A percentile compares a stretch with the other conserved stretches of the same genome.
Conservation (phyloP, 441 rosid species). For the Erysimum cheiri region DNA sequence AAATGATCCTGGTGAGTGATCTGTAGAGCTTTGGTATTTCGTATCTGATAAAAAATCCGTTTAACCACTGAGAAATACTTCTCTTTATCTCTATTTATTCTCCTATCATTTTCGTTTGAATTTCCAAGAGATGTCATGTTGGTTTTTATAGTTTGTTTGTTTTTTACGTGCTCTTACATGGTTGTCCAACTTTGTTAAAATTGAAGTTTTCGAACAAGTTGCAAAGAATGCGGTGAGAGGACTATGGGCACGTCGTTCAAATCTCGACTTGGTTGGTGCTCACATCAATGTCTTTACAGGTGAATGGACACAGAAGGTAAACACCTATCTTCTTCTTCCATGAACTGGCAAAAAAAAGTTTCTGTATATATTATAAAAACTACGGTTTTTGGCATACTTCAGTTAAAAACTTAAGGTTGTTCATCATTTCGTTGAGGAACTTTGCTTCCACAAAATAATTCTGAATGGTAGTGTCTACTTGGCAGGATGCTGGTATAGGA, state of each 20-base stretch:
- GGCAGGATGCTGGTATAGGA: slow-evolving; percentile 99
- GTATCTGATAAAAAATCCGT: slow-evolving; percentile 9
- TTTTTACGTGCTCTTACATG: slow-evolving; percentile 23
- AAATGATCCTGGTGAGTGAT: slow-evolving; percentile 85
- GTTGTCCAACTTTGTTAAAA: slow-evolving; percentile 32
- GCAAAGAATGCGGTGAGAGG: slow-evolving; percentile 94
- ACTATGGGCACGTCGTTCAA: slow-evolving; percentile 98
- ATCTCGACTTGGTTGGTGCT: slow-evolving; percentile 91
- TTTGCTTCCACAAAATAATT: slow-evolving; percentile 12
- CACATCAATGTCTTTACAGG: slow-evolving; percentile 99
- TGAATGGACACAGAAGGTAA: slow-evolving; percentile 99
- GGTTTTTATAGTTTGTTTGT: slow-evolving; percentile 10
- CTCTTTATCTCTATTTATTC: not conserved
- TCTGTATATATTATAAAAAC: not conserved
- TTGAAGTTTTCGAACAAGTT: slow-evolving; percentile 91
- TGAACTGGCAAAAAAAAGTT: slow-evolving; percentile 4
- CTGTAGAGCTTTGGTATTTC: slow-evolving; percentile 21
- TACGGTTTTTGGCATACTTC: not conserved
- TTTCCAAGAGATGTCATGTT: slow-evolving; percentile 15
- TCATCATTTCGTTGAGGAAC: not conserved
- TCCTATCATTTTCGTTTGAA: not conserved
- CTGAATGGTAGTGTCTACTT: slow-evolving; percentile 42
- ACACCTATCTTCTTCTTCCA: not conserved
- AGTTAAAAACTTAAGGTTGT: slow-evolving; percentile 1
- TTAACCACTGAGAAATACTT: slow-evolving; percentile 6